Evolutionary conservation across 371 early-diverging fungal species (phyloP).

Genomic region (Syncephalastrum racemosum): DNA sequence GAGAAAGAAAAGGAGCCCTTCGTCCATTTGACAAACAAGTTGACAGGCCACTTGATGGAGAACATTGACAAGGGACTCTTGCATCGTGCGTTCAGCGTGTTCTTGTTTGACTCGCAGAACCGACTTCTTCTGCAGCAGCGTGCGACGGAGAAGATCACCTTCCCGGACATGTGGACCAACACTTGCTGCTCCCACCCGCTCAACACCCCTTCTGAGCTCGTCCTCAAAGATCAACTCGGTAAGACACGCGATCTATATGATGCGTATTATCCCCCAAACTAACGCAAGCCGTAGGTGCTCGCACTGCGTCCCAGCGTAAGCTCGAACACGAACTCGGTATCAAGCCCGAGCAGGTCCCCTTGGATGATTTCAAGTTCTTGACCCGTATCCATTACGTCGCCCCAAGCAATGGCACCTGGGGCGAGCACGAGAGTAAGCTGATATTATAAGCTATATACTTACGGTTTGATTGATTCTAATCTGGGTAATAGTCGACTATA

Average conservation of each 20-base stretch:
- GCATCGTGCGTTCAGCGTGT: slow-evolving; percentile 97
- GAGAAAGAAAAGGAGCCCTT: neutral
- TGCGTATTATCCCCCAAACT: neutral
- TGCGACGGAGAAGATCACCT: slow-evolving; percentile 95
- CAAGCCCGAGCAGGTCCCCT: slow-evolving; percentile 69
- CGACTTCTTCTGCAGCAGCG: slow-evolving; percentile 92
- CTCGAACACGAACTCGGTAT: slow-evolving; percentile 96
- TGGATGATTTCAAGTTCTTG: slow-evolving; percentile 84
- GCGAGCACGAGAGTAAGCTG: slow-evolving; percentile 88
- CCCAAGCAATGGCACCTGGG: slow-evolving; percentile 94
- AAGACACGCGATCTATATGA: neutral
- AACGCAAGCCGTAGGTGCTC: slow-evolving; percentile 40
- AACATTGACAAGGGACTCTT: slow-evolving; percentile 85
- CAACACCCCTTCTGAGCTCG: slow-evolving; percentile 76
- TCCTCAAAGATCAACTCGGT: slow-evolving; percentile 77
- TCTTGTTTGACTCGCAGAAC: slow-evolving; percentile 82
- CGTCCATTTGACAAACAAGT: neutral
- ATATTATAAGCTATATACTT: slow-evolving; percentile 7
- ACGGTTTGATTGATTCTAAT: neutral
- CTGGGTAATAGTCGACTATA: slow-evolving; percentile 75
- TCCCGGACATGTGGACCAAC: slow-evolving; percentile 95
- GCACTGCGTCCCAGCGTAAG: slow-evolving; percentile 77
- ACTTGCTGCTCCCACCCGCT: slow-evolving; percentile 98
- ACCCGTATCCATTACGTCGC: slow-evolving; percentile 95
- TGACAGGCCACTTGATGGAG: slow-evolving; percentile 82